These are phyloP conservation scores for Boletus patriciae DNA, from an alignment of 768 basidiomycete genomes.

Conservation along the genomic window DNA sequence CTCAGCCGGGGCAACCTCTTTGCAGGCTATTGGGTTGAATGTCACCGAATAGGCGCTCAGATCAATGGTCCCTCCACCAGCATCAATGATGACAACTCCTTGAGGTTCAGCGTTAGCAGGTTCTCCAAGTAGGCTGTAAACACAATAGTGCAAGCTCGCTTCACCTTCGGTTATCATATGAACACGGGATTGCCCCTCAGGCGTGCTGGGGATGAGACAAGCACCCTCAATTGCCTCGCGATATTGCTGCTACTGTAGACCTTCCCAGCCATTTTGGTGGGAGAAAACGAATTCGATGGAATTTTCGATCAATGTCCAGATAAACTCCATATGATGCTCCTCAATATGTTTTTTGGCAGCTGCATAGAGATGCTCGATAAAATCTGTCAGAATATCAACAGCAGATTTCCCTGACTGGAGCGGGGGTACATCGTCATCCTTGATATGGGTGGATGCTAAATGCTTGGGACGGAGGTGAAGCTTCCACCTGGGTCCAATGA, in stretches of 20 bases:
- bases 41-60: conserved; percentile 36
- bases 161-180: conserved; percentile 26
- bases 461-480: conserved; percentile 1
- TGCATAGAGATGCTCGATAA: conserved; percentile 17
- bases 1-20: conserved; percentile 35
- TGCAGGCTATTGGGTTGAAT: conserved; percentile 20
- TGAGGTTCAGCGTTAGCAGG: conserved; percentile 22
- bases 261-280: conserved; percentile 33
- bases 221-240: conserved; percentile 25
- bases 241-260: conserved; percentile 20
- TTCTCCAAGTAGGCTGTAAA: conserved; percentile 36
- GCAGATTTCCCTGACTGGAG: conserved; percentile 12
- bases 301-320: conserved; percentile 14
- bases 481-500: neutral
- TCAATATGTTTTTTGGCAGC: neutral
- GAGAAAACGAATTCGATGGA: conserved; percentile 23
- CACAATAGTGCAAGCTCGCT: conserved; percentile 34
- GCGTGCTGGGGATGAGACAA: conserved; percentile 17
- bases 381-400: conserved; percentile 22
- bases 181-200: conserved; percentile 13
- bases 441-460: neutral
- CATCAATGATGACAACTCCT: conserved; percentile 43
- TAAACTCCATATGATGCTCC: conserved; percentile 10
- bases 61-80: conserved; percentile 41
- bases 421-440: neutral